Evolutionary conservation across 495 filamentous ascomycete species (phyloP).

Genomic region (Annulohypoxylon stygium): DNA sequence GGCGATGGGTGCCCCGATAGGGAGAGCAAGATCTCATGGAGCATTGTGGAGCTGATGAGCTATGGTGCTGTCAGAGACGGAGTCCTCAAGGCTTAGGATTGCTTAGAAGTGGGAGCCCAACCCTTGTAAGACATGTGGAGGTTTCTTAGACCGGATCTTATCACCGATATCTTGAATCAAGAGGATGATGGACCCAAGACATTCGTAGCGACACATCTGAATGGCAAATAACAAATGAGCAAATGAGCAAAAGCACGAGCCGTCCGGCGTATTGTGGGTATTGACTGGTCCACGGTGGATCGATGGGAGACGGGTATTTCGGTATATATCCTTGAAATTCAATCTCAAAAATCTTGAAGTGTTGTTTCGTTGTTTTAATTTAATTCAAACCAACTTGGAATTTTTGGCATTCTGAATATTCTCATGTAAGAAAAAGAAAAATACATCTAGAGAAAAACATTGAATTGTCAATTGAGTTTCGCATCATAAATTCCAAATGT

Average conservation of each 20-base stretch:
- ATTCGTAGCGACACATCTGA: constrained; percentile 64
- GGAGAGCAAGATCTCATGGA: constrained; percentile 96
- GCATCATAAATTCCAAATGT: neutral
- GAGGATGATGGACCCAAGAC: constrained; percentile 62
- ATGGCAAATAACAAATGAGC: neutral
- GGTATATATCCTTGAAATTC: constrained; percentile 1
- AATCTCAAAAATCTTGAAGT: neutral
- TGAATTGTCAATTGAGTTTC: constrained; percentile 5
- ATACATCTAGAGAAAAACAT: neutral
- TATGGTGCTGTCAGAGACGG: constrained; percentile 27
- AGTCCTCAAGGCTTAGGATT: constrained; percentile 1
- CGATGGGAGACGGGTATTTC: neutral
- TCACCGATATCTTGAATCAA: constrained; percentile 57
- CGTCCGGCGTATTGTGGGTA: constrained; percentile 8
- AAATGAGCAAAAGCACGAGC: neutral
- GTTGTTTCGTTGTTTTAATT: constrained; percentile 1
- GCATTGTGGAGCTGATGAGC: constrained; percentile 69
- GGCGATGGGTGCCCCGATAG: constrained; percentile 93
- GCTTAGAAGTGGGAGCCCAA: constrained; percentile 27
- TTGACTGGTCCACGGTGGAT: neutral
- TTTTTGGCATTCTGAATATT: constrained; percentile 1
- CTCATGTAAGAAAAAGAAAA: neutral
- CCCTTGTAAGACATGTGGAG: constrained; percentile 50
- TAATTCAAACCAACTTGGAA: neutral
- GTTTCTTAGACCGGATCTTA: constrained; percentile 51